Evolutionary conservation across 257 asterid species (phyloP).

Genomic region (Solanum microdontum): DNA sequence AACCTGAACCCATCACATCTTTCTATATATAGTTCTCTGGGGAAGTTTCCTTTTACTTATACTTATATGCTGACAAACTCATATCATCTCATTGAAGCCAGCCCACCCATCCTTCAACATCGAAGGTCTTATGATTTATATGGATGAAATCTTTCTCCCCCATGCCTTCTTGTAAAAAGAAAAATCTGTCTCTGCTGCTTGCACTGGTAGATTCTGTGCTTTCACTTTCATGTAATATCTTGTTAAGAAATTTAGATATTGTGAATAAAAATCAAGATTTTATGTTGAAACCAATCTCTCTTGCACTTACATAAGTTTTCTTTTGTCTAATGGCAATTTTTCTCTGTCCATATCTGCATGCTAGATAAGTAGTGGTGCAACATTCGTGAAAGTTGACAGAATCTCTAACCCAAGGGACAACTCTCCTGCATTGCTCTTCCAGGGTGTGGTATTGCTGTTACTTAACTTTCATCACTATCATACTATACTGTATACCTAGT

Average conservation of each 20-base stretch:
- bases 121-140: background rate
- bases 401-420: conserved; percentile 55
- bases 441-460: conserved; percentile 35
- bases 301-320: background rate
- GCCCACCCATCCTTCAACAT: background rate
- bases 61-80: background rate
- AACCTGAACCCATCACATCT: background rate
- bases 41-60: background rate
- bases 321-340: background rate
- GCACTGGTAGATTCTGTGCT: background rate
- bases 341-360: background rate
- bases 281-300: background rate
- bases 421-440: conserved; percentile 83
- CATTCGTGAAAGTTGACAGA: conserved; percentile 74
- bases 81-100: background rate
- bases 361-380: conserved; percentile 65
- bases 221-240: background rate
- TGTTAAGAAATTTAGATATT: background rate
- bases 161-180: background rate
- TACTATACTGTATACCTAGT: background rate
- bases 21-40: background rate
- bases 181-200: background rate
- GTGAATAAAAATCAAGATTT: background rate
- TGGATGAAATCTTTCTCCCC: background rate
- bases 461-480: conserved; percentile 1